Evolutionary conservation across 768 basidiomycete genomes (phyloP), one percentile per base, ranked within the genome.

Genomic region (Suillus variegatus): DNA sequence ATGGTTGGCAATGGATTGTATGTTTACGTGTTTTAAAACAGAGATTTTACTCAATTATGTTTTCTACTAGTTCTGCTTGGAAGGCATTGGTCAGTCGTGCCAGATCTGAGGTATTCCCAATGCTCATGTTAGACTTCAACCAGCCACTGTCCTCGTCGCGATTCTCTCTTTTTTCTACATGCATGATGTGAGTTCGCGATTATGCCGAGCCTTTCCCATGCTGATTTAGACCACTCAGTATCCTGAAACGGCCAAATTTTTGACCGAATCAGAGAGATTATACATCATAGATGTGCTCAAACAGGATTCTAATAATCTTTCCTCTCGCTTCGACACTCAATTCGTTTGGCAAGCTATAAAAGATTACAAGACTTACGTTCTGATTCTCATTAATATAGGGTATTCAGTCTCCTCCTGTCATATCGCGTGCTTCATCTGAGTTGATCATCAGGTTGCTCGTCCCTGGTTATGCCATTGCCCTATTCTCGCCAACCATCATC

Each of bases 191-290:
- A 55, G 82, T 43, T 10, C 16, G 7, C 20, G 41, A 2, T 40
- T 46, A 47, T 18, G 57, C 58, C 58, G 41, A 20, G 8, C 61
- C 8, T 43, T 25, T 20, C 20, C n/a, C 35, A 54, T 40, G 46
- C 46, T 6, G 9, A 38, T 22, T 43, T 4, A 22, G 16, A 22
- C 58, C 14, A n/a, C 1, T 46, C 64, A 85, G 84, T 86, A 84
- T 72, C 86, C 87, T 36, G 82, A 83, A 67, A 88, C 86, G 1
- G 87, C 86, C 20, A 78, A 75, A 22, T 89, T 88, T 76, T 73
- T 88, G 64, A 82, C 79, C 10, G 76, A 79, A 6, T 62, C 69
- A 4, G 87, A 88, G 68, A 80, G 79, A 56, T 65, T 60, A 46
- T 69, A 74, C 57, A 72, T 86, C 6, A 61, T 81, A 9, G 65